Evolutionary conservation across 805 yeast species (phyloP).

Genomic region (Barnettozyma sucrosica): DNA sequence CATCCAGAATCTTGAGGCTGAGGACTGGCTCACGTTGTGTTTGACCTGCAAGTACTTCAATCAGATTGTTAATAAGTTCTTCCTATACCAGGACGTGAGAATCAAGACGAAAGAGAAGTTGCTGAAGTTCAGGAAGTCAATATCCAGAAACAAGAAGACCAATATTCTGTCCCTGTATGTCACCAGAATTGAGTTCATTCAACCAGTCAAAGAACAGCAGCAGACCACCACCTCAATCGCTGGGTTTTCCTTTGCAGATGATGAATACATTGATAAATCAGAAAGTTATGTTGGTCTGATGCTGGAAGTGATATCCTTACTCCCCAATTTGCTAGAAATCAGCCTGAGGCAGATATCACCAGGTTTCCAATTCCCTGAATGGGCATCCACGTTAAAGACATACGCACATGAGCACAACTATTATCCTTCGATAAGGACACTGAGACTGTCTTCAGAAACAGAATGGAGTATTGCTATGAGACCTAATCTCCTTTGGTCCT

Average conservation of each 20-base stretch:
- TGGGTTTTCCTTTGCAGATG: slow-evolving; percentile 21
- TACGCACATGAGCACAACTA: slow-evolving; percentile 24
- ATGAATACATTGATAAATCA: slow-evolving; percentile 13
- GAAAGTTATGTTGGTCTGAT: slow-evolving; percentile 30
- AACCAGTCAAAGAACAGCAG: slow-evolving; percentile 15
- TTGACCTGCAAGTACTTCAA: slow-evolving; percentile 34
- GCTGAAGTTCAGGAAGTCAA: slow-evolving; percentile 31
- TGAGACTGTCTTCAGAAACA: slow-evolving; percentile 37
- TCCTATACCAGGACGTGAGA: slow-evolving; percentile 31
- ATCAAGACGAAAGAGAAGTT: slow-evolving; percentile 22
- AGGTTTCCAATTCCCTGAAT: slow-evolving; percentile 37
- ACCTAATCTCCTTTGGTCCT: slow-evolving; percentile 40
- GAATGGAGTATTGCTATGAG: slow-evolving; percentile 52
- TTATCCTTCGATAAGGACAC: slow-evolving; percentile 26
- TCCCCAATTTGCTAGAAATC: slow-evolving; percentile 41
- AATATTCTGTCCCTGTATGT: slow-evolving; percentile 22
- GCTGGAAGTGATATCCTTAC: slow-evolving; percentile 38
- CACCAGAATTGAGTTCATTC: slow-evolving; percentile 15
- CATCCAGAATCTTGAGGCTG: slow-evolving; percentile 24
- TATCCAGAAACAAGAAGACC: slow-evolving; percentile 28
- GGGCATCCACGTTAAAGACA: slow-evolving; percentile 24
- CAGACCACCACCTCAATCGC: slow-evolving; percentile 17
- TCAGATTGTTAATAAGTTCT: slow-evolving; percentile 31
- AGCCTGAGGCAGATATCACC: slow-evolving; percentile 43
- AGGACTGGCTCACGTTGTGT: slow-evolving; percentile 27